These are phyloP conservation scores for Teunomyces lycoperdinae DNA, from an alignment of 805 yeast species.

Conservation along the genomic window DNA sequence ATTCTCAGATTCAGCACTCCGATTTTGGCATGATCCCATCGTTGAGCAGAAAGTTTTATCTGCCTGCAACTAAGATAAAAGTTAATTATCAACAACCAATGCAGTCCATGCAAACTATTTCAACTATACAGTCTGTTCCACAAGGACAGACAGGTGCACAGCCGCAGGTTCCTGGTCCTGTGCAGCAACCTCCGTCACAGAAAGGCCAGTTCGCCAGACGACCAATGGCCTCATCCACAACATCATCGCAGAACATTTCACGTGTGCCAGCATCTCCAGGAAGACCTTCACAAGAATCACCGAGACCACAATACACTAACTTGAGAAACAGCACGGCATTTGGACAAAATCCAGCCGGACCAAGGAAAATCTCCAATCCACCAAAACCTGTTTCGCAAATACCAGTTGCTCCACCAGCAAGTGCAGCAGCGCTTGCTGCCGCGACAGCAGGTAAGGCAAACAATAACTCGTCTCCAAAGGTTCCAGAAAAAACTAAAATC, in stretches of 20 bases:
- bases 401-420: constrained; percentile 5
- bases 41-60: not conserved
- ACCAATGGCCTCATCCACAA: not conserved
- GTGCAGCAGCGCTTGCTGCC: constrained; percentile 5
- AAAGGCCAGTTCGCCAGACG: not conserved
- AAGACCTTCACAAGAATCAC: not conserved
- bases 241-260: not conserved
- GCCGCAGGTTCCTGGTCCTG: not conserved
- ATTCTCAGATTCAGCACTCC: constrained; percentile 33
- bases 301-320: not conserved
- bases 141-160: not conserved
- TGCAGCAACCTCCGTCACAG: constrained; percentile 1
- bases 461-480: not conserved
- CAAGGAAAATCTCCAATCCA: constrained; percentile 1
- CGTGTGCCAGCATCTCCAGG: constrained; percentile 1
- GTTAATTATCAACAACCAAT: constrained; percentile 1
- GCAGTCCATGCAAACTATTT: not conserved
- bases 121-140: not conserved
- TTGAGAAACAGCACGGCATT: constrained; percentile 6
- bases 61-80: constrained; percentile 10
- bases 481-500: constrained; percentile 4
- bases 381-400: not conserved
- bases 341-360: constrained; percentile 5
- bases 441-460: not conserved
- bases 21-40: constrained; percentile 18